Base-by-base conservation (phyloP, 73 alveolate species). In the Effrenium voratum region DNA sequence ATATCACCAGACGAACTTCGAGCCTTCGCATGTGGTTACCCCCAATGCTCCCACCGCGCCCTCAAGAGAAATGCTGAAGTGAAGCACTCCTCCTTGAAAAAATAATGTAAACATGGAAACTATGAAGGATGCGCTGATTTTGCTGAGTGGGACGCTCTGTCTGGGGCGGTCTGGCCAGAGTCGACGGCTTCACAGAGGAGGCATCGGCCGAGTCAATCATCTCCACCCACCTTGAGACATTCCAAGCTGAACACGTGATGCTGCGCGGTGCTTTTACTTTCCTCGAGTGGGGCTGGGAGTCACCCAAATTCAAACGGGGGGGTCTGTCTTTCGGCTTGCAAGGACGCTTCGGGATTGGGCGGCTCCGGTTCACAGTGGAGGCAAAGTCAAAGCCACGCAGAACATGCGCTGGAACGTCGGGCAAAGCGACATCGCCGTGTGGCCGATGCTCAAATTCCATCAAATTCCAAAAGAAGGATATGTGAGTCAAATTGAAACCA, bases 141-240 rank as follows among this genome's bases (percentile, higher is more conserved):
- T 4, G 15, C n/a, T n/a, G n/a, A 32, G 82, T 47, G n/a, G 2
- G 82, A 32, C 19, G 49, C 93, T 85, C 93, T 59, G 72, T 30
- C 34, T 63, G 72, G 60, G 93, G 80, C 43, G 93, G 93, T 47
- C 57, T 85, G 80, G 36, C 43, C 55, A 85, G 93, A 16, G 93
- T 70, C 49, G 93, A 85, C 28, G 93, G 93, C 44, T 85, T 85
- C 59, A 85, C 57, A 28, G 45, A 46, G 73, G 93, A 79, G 6
- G 93, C 93, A 36, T 85, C 93, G 16, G 93, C 52, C 32, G 77
- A 46, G 22, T 85, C 93, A 47, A 85, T 85, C 93, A 85, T 85
- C 80, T 85, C 93, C 41, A 85, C 81, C 93, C 93, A 85, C 93
- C 93, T 85, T 38, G 32, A 52, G 75, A 60, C 16, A 24, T 24